Conservation (phyloP, 1,139 yeast genomes). For the Lodderomyces elongisporus region DNA sequence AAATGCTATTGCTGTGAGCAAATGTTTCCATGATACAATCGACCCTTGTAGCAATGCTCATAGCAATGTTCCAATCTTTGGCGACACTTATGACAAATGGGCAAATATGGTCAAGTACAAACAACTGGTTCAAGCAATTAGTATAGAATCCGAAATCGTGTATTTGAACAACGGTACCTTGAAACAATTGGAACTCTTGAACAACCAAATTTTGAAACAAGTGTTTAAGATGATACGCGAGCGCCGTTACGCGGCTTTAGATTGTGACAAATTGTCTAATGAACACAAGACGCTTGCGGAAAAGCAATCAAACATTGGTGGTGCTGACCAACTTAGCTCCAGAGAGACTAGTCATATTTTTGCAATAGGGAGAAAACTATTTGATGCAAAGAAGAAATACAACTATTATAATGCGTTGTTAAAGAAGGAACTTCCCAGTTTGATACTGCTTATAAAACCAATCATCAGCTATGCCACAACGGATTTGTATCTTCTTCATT, state of each 20-base stretch:
- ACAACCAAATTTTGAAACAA: conserved; percentile 17
- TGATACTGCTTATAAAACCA: conserved; percentile 17
- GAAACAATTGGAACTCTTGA: conserved; percentile 14
- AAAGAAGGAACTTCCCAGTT: conserved; percentile 35
- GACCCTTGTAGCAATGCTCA: conserved; percentile 23
- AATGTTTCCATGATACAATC: conserved; percentile 18
- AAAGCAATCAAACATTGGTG: conserved; percentile 19
- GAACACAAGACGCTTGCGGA: conserved; percentile 22
- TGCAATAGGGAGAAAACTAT: conserved; percentile 29
- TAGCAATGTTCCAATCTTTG: conserved; percentile 5
- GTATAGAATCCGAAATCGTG: conserved; percentile 7
- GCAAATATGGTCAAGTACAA: conserved; percentile 8
- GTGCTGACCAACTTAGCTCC: conserved; percentile 16
- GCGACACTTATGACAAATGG: conserved; percentile 12
- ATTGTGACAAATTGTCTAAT: conserved; percentile 29
- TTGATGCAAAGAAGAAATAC: conserved; percentile 24
- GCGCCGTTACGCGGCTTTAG: conserved; percentile 30
- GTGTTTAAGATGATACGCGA: conserved; percentile 25
- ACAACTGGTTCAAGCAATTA: conserved; percentile 6
- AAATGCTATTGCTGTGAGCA: conserved; percentile 17
- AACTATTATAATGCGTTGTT: conserved; percentile 26
- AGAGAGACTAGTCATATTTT: conserved; percentile 28
- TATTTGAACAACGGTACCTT: conserved; percentile 5
- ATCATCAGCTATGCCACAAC: conserved; percentile 24
- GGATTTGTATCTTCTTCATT: conserved; percentile 26